Conservation (phyloP, 805 yeast species). For the Wickerhamiella dianesei region DNA sequence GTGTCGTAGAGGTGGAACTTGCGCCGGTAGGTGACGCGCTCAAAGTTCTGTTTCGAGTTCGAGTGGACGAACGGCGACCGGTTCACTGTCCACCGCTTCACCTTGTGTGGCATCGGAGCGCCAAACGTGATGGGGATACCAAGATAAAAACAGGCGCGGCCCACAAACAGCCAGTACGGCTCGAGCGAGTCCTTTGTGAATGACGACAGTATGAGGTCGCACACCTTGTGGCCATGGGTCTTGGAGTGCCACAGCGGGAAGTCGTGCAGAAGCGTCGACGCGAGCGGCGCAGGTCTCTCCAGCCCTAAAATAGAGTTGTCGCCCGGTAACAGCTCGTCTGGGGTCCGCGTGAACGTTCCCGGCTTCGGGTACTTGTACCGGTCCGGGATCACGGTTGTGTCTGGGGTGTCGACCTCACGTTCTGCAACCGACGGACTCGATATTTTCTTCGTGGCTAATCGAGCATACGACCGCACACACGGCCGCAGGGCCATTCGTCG, state of each 20-base stretch:
- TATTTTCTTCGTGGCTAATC: neutral
- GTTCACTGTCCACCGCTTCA: constrained; percentile 86
- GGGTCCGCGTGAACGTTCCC: constrained; percentile 17
- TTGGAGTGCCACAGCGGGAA: constrained; percentile 52
- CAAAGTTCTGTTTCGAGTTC: constrained; percentile 85
- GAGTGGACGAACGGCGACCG: constrained; percentile 90
- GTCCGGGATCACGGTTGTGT: neutral
- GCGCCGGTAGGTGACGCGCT: constrained; percentile 72
- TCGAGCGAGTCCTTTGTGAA: constrained; percentile 52
- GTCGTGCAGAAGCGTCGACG: neutral
- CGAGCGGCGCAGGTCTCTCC: neutral
- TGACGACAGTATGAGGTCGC: constrained; percentile 53
- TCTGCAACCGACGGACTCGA: neutral
- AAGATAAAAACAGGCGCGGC: constrained; percentile 79
- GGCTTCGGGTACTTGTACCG: neutral
- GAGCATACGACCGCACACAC: neutral
- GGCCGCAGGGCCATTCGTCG: neutral
- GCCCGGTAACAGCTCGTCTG: constrained; percentile 2
- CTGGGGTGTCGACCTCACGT: neutral
- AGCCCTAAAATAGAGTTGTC: neutral
- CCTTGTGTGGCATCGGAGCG: constrained; percentile 49
- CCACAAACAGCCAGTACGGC: constrained; percentile 69
- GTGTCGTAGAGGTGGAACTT: constrained; percentile 69
- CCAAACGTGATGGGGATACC: constrained; percentile 79
- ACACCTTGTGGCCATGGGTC: constrained; percentile 62